Percentiles rank a stretch among this genome's conserved stretches.
phyloP scores from a whole-genome alignment of 225 moss, liverwort and hornwort species.

The Sphagnum tenellum region DNA sequence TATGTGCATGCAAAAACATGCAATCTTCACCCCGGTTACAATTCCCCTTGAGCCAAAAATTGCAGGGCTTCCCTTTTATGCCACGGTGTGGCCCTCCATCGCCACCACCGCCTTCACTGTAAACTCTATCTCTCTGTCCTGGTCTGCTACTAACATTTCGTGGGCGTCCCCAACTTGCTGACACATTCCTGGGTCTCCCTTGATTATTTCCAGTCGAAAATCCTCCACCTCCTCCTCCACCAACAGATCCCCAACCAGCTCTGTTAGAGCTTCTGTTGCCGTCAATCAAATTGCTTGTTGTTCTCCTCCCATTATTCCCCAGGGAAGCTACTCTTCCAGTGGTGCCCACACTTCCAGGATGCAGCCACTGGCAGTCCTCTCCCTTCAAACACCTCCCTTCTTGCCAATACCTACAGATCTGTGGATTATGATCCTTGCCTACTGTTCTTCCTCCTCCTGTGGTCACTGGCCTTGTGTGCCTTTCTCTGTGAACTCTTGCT shows the following conservation, averaged over 20 bases:
- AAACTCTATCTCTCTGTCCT: conserved; percentile 16
- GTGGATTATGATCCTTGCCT: too few relatives aligned
- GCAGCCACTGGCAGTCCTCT: conserved; percentile 86
- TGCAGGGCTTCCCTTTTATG: conserved; percentile 60
- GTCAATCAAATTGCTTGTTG: conserved; percentile 48
- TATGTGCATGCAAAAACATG: conserved; percentile 80
- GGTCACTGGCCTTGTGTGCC: conserved; percentile 57
- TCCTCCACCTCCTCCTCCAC: conserved; percentile 40
- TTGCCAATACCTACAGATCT: conserved; percentile 89
- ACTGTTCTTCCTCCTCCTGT: too few relatives aligned
- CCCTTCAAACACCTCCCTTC: conserved; percentile 84
- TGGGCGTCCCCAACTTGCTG: conserved; percentile 51
- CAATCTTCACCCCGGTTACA: conserved; percentile 75
- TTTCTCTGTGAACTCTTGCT: conserved; percentile 73
- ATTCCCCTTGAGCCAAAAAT: conserved; percentile 69
- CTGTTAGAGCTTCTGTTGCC: too few relatives aligned
- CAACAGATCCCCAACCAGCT: conserved; percentile 39
- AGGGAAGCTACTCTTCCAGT: conserved; percentile 75
- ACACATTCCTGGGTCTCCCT: conserved; percentile 18
- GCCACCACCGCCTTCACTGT: too few relatives aligned
- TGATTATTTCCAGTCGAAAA: conserved; percentile 63
- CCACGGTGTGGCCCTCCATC: too few relatives aligned
- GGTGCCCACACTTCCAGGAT: conserved; percentile 69
- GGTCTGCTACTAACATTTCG: too few relatives aligned
- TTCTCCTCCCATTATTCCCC: conserved; percentile 61